Evolutionary conservation across 2,329 filamentous ascomycete genomes (phyloP).

Genomic region (Mycosphaerella arachidis): DNA sequence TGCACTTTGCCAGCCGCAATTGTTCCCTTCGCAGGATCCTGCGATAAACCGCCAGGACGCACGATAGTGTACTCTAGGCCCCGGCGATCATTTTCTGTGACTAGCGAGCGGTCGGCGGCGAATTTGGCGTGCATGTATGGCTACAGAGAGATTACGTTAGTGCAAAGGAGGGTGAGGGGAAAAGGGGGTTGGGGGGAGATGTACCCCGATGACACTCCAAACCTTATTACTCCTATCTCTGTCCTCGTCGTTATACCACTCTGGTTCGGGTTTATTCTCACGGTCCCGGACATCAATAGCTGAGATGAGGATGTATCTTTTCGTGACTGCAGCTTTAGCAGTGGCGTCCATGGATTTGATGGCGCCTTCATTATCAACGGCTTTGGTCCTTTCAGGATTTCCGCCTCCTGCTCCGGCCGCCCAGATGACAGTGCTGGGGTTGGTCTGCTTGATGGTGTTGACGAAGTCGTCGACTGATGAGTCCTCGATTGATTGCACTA

Average conservation of each 20-base stretch:
- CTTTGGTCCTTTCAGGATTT: constrained; percentile 52
- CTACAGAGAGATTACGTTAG: not conserved
- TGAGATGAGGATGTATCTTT: constrained; percentile 61
- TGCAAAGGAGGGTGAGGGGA: too few relatives aligned
- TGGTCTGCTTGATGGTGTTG: constrained; percentile 33
- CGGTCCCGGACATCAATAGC: constrained; percentile 54
- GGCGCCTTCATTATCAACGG: constrained; percentile 61
- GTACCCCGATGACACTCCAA: constrained; percentile 37
- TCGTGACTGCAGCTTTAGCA: constrained; percentile 50
- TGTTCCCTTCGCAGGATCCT: constrained; percentile 44
- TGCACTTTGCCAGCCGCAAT: constrained; percentile 43
- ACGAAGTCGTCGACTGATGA: constrained; percentile 37
- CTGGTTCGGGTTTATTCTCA: constrained; percentile 35
- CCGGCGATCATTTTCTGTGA: constrained; percentile 36
- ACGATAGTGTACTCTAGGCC: constrained; percentile 46
- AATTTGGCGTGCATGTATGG: constrained; percentile 43
- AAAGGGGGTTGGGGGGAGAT: too few relatives aligned
- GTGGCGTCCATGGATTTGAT: constrained; percentile 59
- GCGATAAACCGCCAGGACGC: constrained; percentile 40
- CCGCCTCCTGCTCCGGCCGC: constrained; percentile 31
- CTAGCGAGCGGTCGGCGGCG: constrained; percentile 39
- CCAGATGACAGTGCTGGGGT: constrained; percentile 35
- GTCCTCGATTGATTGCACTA: constrained; percentile 43
- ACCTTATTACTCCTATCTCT: constrained; percentile 34
- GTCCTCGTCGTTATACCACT: constrained; percentile 43